phyloP scores from a whole-genome alignment of 2,329 filamentous ascomycete genomes.

The Ophiostoma populinum region DNA sequence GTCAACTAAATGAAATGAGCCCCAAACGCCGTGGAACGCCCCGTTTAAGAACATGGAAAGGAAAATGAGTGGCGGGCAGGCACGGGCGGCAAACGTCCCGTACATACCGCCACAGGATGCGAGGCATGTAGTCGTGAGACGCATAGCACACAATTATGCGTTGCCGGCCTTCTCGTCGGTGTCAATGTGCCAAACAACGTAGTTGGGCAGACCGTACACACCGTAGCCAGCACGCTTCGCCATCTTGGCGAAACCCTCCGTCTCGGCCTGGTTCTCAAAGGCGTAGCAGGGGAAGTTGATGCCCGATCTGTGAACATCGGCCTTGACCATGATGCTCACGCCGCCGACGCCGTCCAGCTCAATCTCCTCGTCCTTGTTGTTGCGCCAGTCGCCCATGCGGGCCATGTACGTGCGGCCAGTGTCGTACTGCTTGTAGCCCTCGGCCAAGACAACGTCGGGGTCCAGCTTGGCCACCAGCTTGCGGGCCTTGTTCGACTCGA shows the following conservation, averaged over 20 bases:
- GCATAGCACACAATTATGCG: conserved; percentile 19
- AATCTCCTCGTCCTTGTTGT: conserved; percentile 83
- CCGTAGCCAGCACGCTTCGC: conserved; percentile 88
- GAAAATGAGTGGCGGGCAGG: background rate
- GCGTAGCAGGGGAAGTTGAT: conserved; percentile 96
- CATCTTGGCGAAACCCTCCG: conserved; percentile 98
- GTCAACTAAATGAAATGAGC: too few relatives aligned
- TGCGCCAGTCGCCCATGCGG: conserved; percentile 76
- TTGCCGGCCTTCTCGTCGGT: conserved; percentile 91
- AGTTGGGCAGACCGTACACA: conserved; percentile 86
- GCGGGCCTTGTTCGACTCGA: conserved; percentile 74
- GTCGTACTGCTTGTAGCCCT: conserved; percentile 89
- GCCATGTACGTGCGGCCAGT: conserved; percentile 86
- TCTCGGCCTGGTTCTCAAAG: conserved; percentile 98
- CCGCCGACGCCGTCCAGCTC: conserved; percentile 90
- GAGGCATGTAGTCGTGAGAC: background rate
- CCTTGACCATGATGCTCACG: conserved; percentile 95
- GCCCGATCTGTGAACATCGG: conserved; percentile 87
- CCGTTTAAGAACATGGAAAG: background rate
- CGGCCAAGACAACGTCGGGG: conserved; percentile 71
- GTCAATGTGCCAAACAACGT: conserved; percentile 97
- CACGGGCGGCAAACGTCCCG: too few relatives aligned
- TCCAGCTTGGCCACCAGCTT: conserved; percentile 56
- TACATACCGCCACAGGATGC: too few relatives aligned
- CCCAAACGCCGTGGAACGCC: too few relatives aligned